These are phyloP conservation scores for Staphylotrichum longicolle DNA, from an alignment of 495 filamentous ascomycete species.

Conservation along the genomic window DNA sequence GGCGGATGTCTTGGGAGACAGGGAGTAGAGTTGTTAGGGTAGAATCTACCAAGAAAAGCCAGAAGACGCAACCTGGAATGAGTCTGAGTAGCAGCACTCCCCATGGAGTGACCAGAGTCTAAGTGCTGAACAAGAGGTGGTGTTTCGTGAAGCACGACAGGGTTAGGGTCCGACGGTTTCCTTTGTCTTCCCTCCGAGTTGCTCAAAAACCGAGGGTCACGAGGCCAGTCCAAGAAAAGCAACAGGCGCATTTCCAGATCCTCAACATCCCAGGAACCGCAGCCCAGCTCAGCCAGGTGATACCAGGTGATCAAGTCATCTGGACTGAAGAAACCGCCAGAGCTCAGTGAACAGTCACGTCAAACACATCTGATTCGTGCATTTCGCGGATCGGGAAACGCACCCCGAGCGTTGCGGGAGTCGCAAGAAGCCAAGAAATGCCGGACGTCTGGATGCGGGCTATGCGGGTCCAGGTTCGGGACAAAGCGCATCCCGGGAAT, in stretches of 20 bases:
- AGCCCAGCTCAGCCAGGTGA: neutral
- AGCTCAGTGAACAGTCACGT: conserved; percentile 1
- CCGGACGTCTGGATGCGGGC: conserved; percentile 20
- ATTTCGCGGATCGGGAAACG: neutral
- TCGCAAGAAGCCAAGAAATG: conserved; percentile 19
- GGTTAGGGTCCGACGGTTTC: neutral
- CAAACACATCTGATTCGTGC: conserved; percentile 16
- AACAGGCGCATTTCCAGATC: neutral
- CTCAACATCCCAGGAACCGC: neutral
- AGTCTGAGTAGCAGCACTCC: too few relatives aligned
- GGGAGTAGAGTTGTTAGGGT: too few relatives aligned
- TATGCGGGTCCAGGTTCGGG: conserved; percentile 17
- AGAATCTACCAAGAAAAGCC: too few relatives aligned
- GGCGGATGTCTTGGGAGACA: too few relatives aligned
- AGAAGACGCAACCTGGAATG: too few relatives aligned
- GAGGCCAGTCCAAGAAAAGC: neutral
- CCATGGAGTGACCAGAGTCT: too few relatives aligned
- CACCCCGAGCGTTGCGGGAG: neutral
- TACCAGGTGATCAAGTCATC: conserved; percentile 20
- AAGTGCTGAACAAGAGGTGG: too few relatives aligned
- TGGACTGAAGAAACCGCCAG: neutral
- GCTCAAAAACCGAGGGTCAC: conserved; percentile 10
- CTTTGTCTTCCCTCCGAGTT: neutral
- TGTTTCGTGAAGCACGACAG: neutral
- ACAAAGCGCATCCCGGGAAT: conserved; percentile 21